Conservation (phyloP, 2,329 filamentous ascomycete species). For the Myrmaecium sp. region DNA sequence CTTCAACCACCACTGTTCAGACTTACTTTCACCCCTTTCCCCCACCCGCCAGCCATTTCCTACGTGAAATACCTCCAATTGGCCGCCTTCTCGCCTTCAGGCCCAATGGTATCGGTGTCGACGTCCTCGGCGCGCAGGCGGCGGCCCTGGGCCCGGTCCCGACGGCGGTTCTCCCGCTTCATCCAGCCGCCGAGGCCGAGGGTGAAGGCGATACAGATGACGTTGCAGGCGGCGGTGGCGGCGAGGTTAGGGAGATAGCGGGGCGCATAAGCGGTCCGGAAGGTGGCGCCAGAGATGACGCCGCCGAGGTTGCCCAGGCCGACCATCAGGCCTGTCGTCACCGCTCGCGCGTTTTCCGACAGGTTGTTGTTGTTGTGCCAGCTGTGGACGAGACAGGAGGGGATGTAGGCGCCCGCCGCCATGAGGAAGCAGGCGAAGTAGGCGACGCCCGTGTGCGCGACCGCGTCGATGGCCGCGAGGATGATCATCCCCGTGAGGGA, state of each 20-base stretch:
- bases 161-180: conserved; percentile 26
- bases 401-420: conserved; percentile 28
- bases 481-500: conserved; percentile 29
- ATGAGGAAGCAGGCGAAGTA: conserved; percentile 36
- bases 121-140: conserved; percentile 21
- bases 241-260: conserved; percentile 31
- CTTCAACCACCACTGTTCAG: no score
- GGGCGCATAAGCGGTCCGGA: conserved; percentile 31
- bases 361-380: conserved; percentile 39
- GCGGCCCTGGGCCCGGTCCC: conserved; percentile 21
- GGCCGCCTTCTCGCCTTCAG: conserved; percentile 22
- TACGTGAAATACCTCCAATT: conserved; percentile 21
- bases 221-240: conserved; percentile 26
- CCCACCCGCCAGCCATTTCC: background rate
- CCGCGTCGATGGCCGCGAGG: conserved; percentile 26
- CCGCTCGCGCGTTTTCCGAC: conserved; percentile 31
- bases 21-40: no score
- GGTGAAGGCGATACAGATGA: conserved; percentile 23
- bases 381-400: conserved; percentile 29
- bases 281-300: conserved; percentile 28
- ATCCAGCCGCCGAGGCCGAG: conserved; percentile 28
- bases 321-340: conserved; percentile 30
- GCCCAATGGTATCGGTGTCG: conserved; percentile 20
- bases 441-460: conserved; percentile 25
- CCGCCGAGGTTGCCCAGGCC: conserved; percentile 33